Conservation (phyloP, 2,329 filamentous ascomycete species). For the Chaetomium strumarium region DNA sequence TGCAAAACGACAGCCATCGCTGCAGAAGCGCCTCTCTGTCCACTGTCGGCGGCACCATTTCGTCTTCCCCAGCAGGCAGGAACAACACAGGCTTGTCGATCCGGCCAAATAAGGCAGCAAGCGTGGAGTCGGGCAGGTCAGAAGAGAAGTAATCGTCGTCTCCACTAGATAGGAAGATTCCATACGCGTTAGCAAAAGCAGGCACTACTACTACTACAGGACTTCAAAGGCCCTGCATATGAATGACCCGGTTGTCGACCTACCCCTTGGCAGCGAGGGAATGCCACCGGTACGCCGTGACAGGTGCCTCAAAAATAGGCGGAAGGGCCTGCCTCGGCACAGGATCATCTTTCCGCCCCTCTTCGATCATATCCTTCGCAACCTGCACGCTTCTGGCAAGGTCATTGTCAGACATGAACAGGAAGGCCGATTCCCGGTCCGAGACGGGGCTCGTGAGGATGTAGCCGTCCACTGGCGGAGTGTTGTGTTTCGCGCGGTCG, state of each 20-base stretch:
- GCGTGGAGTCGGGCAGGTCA: conserved; percentile 53
- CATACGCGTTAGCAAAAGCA: too few species aligned
- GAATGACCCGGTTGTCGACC: too few species aligned
- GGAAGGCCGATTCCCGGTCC: conserved; percentile 59
- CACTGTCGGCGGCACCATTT: conserved; percentile 54
- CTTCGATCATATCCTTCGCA: conserved; percentile 49
- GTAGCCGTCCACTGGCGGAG: conserved; percentile 55
- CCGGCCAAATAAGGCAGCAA: conserved; percentile 59
- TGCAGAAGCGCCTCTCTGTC: conserved; percentile 53
- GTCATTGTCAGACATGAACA: conserved; percentile 20
- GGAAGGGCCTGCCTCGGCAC: conserved; percentile 46
- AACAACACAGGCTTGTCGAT: conserved; percentile 57
- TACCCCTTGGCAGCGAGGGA: conserved; percentile 46
- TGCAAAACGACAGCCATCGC: conserved; percentile 46
- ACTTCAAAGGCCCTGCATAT: too few species aligned
- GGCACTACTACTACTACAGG: too few species aligned
- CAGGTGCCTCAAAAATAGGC: conserved; percentile 31
- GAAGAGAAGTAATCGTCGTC: conserved; percentile 87
- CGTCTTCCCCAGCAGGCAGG: conserved; percentile 59
- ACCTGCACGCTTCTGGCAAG: conserved; percentile 41
- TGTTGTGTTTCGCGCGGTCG: conserved; percentile 9
- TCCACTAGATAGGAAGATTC: too few species aligned
- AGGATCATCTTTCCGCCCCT: conserved; percentile 49
- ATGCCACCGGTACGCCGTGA: conserved; percentile 48
- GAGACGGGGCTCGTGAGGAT: conserved; percentile 75